Base-by-base conservation (phyloP, 495 filamentous ascomycete species). In the Massariosphaeria phaeospora region DNA sequence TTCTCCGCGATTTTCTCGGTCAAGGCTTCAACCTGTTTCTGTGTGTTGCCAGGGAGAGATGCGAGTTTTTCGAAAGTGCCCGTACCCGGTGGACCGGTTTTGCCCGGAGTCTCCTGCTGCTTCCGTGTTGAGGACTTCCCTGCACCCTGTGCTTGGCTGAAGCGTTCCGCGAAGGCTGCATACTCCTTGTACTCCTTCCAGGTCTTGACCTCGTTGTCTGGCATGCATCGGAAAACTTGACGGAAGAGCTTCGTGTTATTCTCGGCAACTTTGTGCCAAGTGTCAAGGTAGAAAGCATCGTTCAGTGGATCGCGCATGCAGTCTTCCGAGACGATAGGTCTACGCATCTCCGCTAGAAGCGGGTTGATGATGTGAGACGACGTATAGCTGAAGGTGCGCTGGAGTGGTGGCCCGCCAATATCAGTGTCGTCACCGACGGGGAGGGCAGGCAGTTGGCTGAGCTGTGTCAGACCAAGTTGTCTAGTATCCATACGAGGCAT, bases 161-260 rank as follows among this genome's bases (percentile, higher is more conserved):
- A 95, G 12, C 84, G 79, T 59, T 86, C 83, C 21, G 78, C 79
- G 66, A 95, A 97, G 4, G 84, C 79, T 41, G 80, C 73, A 65
- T 84, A 96, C 52, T 95, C 86, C 63, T 88, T 90, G 73, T 97
- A 98, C 58, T 94, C 88, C 60, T 86, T 84, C 94, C 94, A 98
- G 44, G 81, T 88, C 57, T 84, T 86, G 57, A 94, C 94, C 62
- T 96, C 89, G 48, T 80, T 95, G 65, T 98, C 93, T 1, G 93
- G 93, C 87, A 91, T 91, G 69, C 89, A 95, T 40, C 94, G 83
- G 75, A 98, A 98, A 11, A 98, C 94, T 49, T 85, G 81, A 21
- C 94, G 84, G 72, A 84, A 98, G 27, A 98, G 78, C 55, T 88
- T 86, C 4, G 93, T 96, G 67, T 98, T 98, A 70, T 96, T 96